Percentiles rank a stretch among this genome's conserved stretches.
Evolutionary conservation across 331 rosid species (phyloP).

Genomic region (Quercus tomentella): DNA sequence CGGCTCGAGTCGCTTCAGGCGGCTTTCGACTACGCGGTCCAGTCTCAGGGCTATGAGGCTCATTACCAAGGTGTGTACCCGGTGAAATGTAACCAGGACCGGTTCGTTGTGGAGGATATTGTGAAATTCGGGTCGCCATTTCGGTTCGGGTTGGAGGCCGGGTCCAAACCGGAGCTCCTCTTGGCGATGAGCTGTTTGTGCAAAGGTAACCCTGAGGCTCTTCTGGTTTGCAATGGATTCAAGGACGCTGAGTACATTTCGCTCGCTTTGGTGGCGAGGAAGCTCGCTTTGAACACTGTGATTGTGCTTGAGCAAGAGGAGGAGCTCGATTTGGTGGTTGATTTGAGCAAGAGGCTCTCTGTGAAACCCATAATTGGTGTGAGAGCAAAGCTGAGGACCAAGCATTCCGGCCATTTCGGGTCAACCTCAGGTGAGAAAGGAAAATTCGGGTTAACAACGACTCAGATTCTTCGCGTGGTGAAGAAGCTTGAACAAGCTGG

Average conservation of each 20-base stretch:
- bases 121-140: constrained; percentile 66
- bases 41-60: constrained; percentile 54
- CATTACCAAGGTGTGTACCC: constrained; percentile 96
- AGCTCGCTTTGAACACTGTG: constrained; percentile 67
- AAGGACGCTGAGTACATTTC: constrained; percentile 81
- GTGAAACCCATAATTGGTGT: constrained; percentile 75
- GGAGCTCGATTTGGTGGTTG: constrained; percentile 74
- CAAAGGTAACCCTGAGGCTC: constrained; percentile 68
- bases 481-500: constrained; percentile 60
- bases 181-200: constrained; percentile 92
- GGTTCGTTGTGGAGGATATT: constrained; percentile 88
- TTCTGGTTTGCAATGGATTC: constrained; percentile 82
- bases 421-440: constrained; percentile 96
- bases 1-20: constrained; percentile 73
- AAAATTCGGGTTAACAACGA: constrained; percentile 77
- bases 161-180: constrained; percentile 90
- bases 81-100: constrained; percentile 94
- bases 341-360: constrained; percentile 59
- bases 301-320: constrained; percentile 91
- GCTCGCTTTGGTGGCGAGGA: constrained; percentile 73
- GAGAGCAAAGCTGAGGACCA: constrained; percentile 85
- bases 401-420: constrained; percentile 88
- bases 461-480: constrained; percentile 79
- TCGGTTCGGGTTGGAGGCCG: constrained; percentile 93
- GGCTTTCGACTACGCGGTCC: constrained; percentile 68